Percentiles rank a stretch among this genome's conserved stretches.
Evolutionary conservation across 2,329 filamentous ascomycete genomes (phyloP).

Genomic region (Fonsecaea multimorphosa): DNA sequence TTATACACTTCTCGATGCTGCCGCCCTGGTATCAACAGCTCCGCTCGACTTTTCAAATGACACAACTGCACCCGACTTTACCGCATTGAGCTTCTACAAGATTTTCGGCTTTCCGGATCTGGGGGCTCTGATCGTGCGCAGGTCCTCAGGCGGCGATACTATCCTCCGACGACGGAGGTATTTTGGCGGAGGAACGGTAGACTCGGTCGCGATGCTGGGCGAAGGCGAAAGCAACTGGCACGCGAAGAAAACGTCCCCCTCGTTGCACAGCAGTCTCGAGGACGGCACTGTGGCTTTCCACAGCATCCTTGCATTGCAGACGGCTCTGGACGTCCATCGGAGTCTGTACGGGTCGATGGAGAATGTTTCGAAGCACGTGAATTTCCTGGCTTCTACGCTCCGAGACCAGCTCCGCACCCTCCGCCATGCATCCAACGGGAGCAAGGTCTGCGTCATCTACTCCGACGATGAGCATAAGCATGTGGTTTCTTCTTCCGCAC

Average conservation of each 20-base stretch:
- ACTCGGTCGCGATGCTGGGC: conserved; percentile 75
- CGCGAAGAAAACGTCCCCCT: conserved; percentile 71
- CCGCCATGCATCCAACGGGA: conserved; percentile 73
- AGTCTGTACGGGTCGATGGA: conserved; percentile 74
- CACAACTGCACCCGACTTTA: conserved; percentile 76
- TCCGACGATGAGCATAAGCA: conserved; percentile 45
- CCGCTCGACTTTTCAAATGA: conserved; percentile 72
- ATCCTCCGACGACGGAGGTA: conserved; percentile 73
- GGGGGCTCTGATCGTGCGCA: conserved; percentile 81
- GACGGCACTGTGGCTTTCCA: conserved; percentile 93
- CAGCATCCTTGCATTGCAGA: conserved; percentile 80
- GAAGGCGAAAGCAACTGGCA: conserved; percentile 90
- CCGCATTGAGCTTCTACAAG: conserved; percentile 88
- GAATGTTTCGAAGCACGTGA: conserved; percentile 72
- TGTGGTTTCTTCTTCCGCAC: conserved; percentile 40
- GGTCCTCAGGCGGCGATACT: conserved; percentile 67
- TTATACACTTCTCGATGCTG: conserved; percentile 82
- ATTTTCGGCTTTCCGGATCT: conserved; percentile 97
- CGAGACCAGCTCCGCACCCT: conserved; percentile 64
- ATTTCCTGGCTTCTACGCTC: conserved; percentile 66
- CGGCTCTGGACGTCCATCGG: conserved; percentile 72
- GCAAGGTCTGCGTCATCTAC: conserved; percentile 71
- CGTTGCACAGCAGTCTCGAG: conserved; percentile 81
- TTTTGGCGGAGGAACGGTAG: conserved; percentile 94
- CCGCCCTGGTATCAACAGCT: conserved; percentile 78